Conservation (phyloP, 2,329 filamentous ascomycete species). For the Calonectria pseudoreteaudii region DNA sequence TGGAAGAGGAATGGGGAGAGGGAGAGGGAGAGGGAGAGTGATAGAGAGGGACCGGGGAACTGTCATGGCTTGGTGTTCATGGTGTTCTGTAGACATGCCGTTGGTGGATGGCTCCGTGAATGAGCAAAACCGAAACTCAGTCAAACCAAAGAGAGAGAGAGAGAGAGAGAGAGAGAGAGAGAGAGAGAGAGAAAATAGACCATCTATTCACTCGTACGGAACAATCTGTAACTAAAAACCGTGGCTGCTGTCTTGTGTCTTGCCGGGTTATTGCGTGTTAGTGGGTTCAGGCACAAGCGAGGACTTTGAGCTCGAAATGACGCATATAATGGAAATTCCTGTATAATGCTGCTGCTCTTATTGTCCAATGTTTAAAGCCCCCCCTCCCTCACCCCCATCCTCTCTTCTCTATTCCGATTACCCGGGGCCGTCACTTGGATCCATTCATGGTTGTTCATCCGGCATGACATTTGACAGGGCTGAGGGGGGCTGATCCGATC, state of each 20-base stretch:
- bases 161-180: no score
- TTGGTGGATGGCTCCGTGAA: not conserved
- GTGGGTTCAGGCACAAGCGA: not conserved
- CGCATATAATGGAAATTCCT: not conserved
- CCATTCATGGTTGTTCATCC: not conserved
- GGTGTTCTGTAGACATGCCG: not conserved
- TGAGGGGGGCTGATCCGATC: not conserved
- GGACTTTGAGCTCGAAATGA: not conserved
- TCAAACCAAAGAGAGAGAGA: not conserved
- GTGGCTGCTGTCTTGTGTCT: not conserved
- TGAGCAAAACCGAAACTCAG: not conserved
- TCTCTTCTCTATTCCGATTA: not conserved
- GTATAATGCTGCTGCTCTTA: no score
- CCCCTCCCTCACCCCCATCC: no score
- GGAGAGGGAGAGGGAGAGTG: not conserved
- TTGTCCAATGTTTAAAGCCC: no score
- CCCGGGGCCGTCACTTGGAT: not conserved
- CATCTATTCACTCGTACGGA: not conserved
- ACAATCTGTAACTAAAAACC: not conserved
- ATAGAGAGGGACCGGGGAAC: not conserved
- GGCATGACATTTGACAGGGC: not conserved
- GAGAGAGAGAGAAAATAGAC: not conserved
- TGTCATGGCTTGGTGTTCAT: not conserved
- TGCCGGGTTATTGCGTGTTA: not conserved
- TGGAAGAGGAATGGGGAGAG: constrained; percentile 20